These are phyloP conservation scores for Cladosporium sp. DNA, from an alignment of 2,329 filamentous ascomycete genomes.

Conservation along the genomic window DNA sequence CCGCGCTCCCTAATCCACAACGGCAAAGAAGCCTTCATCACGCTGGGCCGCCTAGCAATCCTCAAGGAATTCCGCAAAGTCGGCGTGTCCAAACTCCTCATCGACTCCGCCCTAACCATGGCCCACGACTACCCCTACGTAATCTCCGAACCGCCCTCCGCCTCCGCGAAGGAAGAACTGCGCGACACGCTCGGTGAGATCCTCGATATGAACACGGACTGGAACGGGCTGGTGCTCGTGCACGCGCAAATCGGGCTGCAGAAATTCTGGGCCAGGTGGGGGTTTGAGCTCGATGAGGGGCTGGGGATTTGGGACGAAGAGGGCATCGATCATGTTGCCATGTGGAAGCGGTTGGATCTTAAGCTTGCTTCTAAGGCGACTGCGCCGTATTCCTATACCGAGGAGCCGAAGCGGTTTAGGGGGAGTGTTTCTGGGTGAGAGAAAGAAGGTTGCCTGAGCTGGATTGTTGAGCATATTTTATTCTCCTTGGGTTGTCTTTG, in stretches of 20 bases:
- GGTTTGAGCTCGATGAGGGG: slow-evolving; percentile 66
- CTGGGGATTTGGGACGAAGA: slow-evolving; percentile 80
- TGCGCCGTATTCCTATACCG: slow-evolving; percentile 9
- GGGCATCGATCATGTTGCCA: slow-evolving; percentile 77
- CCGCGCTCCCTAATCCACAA: slow-evolving; percentile 49
- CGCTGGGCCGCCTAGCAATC: slow-evolving; percentile 74
- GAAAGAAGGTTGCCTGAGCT: not conserved
- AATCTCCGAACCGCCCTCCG: slow-evolving; percentile 34
- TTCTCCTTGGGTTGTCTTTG: too few relatives aligned
- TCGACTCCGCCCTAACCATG: slow-evolving; percentile 65
- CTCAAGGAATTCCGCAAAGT: slow-evolving; percentile 41
- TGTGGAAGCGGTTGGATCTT: slow-evolving; percentile 56
- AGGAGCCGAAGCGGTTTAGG: slow-evolving; percentile 11
- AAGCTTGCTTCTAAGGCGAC: slow-evolving; percentile 8
- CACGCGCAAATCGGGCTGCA: slow-evolving; percentile 70
- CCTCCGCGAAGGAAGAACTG: slow-evolving; percentile 29
- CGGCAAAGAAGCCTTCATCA: slow-evolving; percentile 70
- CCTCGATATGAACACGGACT: slow-evolving; percentile 41
- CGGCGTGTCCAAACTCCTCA: slow-evolving; percentile 61
- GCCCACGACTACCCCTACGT: slow-evolving; percentile 54
- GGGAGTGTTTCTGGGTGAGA: not conserved
- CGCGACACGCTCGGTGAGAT: slow-evolving; percentile 22
- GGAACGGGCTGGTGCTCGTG: slow-evolving; percentile 70
- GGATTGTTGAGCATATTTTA: too few relatives aligned
- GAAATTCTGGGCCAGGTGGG: slow-evolving; percentile 63